phyloP scores from a whole-genome alignment of 2,329 filamentous ascomycete species.

The Immersiporthe knoxdaviesiana region DNA sequence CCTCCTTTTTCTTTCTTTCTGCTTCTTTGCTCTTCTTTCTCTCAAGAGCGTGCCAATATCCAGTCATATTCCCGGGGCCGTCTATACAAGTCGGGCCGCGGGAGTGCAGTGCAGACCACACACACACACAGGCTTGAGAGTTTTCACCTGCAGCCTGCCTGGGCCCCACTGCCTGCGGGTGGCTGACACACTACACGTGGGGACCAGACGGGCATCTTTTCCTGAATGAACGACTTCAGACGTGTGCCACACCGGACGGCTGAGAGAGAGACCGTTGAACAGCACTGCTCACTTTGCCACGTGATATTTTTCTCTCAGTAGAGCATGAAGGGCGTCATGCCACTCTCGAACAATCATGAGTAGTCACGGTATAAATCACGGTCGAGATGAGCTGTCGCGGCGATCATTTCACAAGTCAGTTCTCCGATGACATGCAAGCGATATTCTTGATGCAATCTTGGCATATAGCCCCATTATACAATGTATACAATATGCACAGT shows the following conservation, averaged over 20 bases:
- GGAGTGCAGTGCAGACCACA: not conserved
- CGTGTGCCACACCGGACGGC: not conserved
- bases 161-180: not conserved
- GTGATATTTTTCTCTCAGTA: not conserved
- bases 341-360: not conserved
- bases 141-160: not conserved
- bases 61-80: no score
- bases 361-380: not conserved
- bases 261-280: not conserved
- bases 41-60: no score
- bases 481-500: not conserved
- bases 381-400: not conserved
- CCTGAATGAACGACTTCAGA: conserved; percentile 6
- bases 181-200: conserved; percentile 1
- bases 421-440: not conserved
- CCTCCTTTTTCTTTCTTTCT: not conserved
- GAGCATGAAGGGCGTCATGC: not conserved
- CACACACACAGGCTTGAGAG: not conserved
- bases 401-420: not conserved
- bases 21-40: not conserved
- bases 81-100: not conserved
- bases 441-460: not conserved
- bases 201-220: not conserved
- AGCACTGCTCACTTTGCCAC: no score
- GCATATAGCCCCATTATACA: not conserved